Base-by-base conservation (phyloP, 129 eudicot species). In the Calendula officinalis region DNA sequence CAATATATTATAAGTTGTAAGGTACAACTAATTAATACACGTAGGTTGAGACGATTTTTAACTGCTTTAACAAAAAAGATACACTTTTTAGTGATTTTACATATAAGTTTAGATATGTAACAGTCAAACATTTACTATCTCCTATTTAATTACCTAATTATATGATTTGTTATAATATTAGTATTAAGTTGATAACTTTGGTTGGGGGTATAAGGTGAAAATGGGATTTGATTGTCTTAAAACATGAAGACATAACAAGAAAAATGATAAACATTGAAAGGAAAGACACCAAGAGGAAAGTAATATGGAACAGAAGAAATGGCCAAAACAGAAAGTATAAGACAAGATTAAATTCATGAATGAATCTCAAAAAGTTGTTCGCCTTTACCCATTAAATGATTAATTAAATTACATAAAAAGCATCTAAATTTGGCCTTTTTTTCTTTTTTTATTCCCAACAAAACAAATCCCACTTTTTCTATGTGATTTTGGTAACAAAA, bases 261-360 rank as follows among this genome's bases (percentile, higher is more conserved):
- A 58, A 57, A 58, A 58, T 36, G 30, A 55, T 11, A 11, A 43
- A 56, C 46, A 55, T 36, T 6, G 46, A 13, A 44, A 8, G 35
- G 62, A 22, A 55, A 42, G 7, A 38, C 46, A 49, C 22, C 15
- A 9, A 16, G 3, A 35, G 3, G 44, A 8, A 5, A 5, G 6
- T 40, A 66, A 39, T 8, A 37, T 51, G 50, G 11, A 68, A 33
- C 46, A 34, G 36, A 68, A 66, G 40, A 60, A 62, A 22, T 42
- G 61, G 71, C 71, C 71, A 66, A 66, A 68, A 68, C 16, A 68
- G 64, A 68, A 56, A 57, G 66, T 45, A 69, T 33, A 69, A 68
- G 72, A 67, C 71, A 15, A 69, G 16, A 57, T 56, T 34, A 34
- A 45, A 56, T 6, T 33, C 30, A 8, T 35, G 45, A 39, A 59